These are phyloP conservation scores for Stephanodiscus minutulus DNA, from an alignment of 108 stramenopile genomes.

Conservation along the genomic window DNA sequence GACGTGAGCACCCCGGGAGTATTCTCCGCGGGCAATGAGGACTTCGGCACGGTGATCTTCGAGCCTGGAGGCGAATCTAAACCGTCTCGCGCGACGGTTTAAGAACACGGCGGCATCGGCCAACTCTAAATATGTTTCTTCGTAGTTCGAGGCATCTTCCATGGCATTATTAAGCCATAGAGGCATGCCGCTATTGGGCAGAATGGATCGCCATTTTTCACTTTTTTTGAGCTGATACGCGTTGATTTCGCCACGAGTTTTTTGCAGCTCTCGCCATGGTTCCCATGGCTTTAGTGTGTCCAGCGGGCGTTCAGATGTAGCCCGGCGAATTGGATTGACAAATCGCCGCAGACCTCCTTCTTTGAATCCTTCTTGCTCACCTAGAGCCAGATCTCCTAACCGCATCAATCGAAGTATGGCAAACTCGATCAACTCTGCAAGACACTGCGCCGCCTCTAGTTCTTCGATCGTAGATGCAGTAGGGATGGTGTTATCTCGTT, in stretches of 20 bases:
- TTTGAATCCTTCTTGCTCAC: constrained; percentile 9
- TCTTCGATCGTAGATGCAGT: constrained; percentile 30
- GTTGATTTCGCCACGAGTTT: constrained; percentile 8
- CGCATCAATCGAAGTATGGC: constrained; percentile 65
- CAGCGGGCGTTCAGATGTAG: constrained; percentile 43
- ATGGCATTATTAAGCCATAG: constrained; percentile 38
- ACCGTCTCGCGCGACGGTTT: constrained; percentile 53
- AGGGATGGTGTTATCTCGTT: not conserved
- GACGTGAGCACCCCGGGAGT: constrained; percentile 50
- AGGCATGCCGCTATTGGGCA: constrained; percentile 18
- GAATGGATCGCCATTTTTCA: constrained; percentile 19
- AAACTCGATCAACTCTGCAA: constrained; percentile 73
- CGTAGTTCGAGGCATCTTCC: constrained; percentile 36
- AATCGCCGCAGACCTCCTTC: not conserved
- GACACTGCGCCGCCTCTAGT: constrained; percentile 49
- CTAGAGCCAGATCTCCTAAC: constrained; percentile 57
- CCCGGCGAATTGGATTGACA: constrained; percentile 55
- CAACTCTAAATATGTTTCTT: constrained; percentile 61
- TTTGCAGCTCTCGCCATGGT: constrained; percentile 54
- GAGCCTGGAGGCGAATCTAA: constrained; percentile 61
- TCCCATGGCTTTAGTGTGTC: constrained; percentile 65
- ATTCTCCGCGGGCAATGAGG: constrained; percentile 58
- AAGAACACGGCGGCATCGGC: constrained; percentile 53
- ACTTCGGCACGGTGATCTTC: constrained; percentile 73
- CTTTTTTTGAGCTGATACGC: constrained; percentile 1